Base-by-base conservation (phyloP, 345 rosid species). In the Sisymbrium altissimum region DNA sequence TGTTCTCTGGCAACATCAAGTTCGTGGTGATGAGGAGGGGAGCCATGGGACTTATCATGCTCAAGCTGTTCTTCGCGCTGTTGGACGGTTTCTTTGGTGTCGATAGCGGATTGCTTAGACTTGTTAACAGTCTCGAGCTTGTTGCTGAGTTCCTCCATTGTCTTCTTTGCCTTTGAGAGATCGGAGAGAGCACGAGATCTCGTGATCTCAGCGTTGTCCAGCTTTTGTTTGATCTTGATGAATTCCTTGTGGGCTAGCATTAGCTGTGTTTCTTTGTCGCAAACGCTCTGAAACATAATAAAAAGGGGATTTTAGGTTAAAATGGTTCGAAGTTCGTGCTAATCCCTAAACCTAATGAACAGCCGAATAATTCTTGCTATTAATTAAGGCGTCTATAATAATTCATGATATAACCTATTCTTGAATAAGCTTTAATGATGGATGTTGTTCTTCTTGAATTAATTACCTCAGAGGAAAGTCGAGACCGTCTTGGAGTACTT, bases 241-340 rank as follows among this genome's bases (percentile, higher is more conserved):
- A 82, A 40, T 68, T 88, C 86, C 45, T 74, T 85, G 48, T 77
- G 84, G 12, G 79, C 83, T 53, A 88, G 61, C 13, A 88, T 64
- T 44, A 90, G 82, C 64, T 83, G 87, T 17, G 91, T 82, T 76
- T 90, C 96, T 79, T 78, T 85, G 61, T 86, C 87, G 29, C 85
- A 43, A 61, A 83, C 82, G 75, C 77, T 85, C 88, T 86, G 74
- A 60, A 64, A 29, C 64, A 72, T 43, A 21, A 6, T 4, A 23
- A 0, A 57, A 43, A 27, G 3, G 3, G 33, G 58, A 13, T 41
- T 62, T 17, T 65, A 30, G 55, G 19, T 49, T 65, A 25, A 3
- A n/a, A n/a, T 43, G n/a, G 44, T 40, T 40, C 44, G 6, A 10
- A 39, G 14, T 39, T 10, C 6, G 5, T 14, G 9, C 10, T 44